phyloP scores from a whole-genome alignment of 2,329 filamentous ascomycete species.

The Claviceps africana region DNA sequence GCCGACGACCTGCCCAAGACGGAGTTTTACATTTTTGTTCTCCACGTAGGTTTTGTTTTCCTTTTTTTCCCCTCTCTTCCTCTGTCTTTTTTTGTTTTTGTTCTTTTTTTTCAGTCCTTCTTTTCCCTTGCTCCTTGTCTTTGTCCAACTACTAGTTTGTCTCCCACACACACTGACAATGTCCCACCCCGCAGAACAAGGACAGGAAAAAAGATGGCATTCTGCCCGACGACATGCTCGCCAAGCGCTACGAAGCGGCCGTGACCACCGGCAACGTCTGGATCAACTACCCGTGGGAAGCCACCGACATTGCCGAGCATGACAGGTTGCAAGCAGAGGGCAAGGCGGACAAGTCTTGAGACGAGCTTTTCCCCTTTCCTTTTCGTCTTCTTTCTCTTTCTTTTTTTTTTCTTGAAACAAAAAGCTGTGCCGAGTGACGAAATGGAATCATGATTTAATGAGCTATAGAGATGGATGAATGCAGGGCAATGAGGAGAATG shows the following conservation, averaged over 20 bases:
- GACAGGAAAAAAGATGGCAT: constrained; percentile 88
- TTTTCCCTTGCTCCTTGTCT: not conserved
- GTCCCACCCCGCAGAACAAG: constrained; percentile 58
- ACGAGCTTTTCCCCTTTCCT: too few species aligned
- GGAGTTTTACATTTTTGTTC: constrained; percentile 84
- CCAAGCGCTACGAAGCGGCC: constrained; percentile 68
- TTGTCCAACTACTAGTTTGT: not conserved
- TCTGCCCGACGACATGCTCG: constrained; percentile 65
- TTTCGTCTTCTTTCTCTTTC: too few species aligned
- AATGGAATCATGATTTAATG: not conserved
- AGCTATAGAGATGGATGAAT: not conserved
- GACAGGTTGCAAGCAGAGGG: constrained; percentile 50
- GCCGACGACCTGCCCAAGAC: constrained; percentile 56
- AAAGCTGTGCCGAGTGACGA: not conserved
- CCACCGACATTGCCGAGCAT: constrained; percentile 84
- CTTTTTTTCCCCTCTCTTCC: not conserved
- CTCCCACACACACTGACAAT: not conserved
- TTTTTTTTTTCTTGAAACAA: not conserved
- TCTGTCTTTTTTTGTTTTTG: too few species aligned
- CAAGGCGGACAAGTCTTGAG: constrained; percentile 10
- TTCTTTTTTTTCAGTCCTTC: not conserved
- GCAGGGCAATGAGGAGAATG: not conserved
- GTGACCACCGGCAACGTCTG: constrained; percentile 84
- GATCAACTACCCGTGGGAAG: constrained; percentile 99
- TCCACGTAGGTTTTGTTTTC: constrained; percentile 53